Evolutionary conservation across 345 rosid genomes (phyloP).

Genomic region (Linum lewisii): DNA sequence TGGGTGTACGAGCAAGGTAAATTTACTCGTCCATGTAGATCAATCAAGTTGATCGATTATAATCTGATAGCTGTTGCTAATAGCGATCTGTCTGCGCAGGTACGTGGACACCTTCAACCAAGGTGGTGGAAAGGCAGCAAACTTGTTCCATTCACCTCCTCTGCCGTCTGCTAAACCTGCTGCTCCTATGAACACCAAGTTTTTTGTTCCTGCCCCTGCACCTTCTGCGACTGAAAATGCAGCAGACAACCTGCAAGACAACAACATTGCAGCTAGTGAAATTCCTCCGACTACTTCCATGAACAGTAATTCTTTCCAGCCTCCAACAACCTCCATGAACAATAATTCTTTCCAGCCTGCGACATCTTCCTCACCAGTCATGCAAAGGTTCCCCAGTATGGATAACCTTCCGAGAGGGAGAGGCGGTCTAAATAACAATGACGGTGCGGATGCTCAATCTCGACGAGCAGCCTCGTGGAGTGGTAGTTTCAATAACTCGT

Average conservation of each 20-base stretch:
- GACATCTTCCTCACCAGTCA: constrained; percentile 25
- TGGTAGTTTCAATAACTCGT: constrained; percentile 45
- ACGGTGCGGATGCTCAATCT: constrained; percentile 25
- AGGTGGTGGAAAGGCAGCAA: constrained; percentile 44
- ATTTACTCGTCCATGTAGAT: neutral
- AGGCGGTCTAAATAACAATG: constrained; percentile 16
- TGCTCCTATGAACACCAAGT: constrained; percentile 56
- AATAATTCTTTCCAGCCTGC: constrained; percentile 32
- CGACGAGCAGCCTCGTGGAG: constrained; percentile 90
- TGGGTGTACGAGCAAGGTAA: constrained; percentile 88
- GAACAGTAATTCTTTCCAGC: constrained; percentile 16
- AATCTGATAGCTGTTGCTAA: neutral
- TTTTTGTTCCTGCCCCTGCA: constrained; percentile 62
- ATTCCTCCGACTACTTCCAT: constrained; percentile 31
- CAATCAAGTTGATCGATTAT: too few relatives aligned
- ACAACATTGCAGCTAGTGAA: constrained; percentile 28
- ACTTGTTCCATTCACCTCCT: constrained; percentile 55
- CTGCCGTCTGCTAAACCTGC: constrained; percentile 61
- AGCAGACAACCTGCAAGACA: constrained; percentile 40
- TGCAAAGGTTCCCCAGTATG: constrained; percentile 63
- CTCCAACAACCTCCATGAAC: constrained; percentile 4
- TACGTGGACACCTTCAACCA: constrained; percentile 79
- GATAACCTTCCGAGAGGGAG: constrained; percentile 42
- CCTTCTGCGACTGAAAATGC: constrained; percentile 33
- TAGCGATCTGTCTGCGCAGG: constrained; percentile 26